Percentiles rank a stretch among this genome's conserved stretches.
These are phyloP conservation scores for Scutellaria minor DNA, from an alignment of 257 asterid genomes.

Conservation along the genomic window DNA sequence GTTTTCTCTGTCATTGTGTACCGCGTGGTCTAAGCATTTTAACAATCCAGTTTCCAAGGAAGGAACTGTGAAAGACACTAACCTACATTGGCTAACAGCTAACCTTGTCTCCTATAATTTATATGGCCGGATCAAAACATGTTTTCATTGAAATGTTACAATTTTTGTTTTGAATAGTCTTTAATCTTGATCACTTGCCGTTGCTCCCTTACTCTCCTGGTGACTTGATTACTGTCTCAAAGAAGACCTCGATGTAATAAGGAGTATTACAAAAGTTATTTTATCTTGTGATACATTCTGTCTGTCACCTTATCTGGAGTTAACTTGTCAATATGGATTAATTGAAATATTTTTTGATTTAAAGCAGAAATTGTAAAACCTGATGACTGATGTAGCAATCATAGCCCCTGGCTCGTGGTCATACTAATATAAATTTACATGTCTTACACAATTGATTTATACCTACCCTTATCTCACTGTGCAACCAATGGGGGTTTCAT, in stretches of 20 bases:
- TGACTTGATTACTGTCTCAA: conserved; percentile 24
- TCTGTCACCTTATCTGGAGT: not conserved
- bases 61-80: conserved; percentile 15
- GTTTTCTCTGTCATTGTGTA: not conserved
- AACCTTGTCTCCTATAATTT: conserved; percentile 10
- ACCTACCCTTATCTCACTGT: conserved; percentile 1
- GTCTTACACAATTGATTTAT: not conserved
- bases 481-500: conserved; percentile 1
- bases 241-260: conserved; percentile 14
- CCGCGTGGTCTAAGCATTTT: conserved; percentile 19
- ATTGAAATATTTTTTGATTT: conserved; percentile 25
- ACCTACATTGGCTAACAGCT: not conserved
- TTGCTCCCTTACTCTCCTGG: conserved; percentile 11
- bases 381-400: not conserved
- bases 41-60: conserved; percentile 18
- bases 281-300: not conserved
- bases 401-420: conserved; percentile 9
- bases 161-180: conserved; percentile 10
- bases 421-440: conserved; percentile 1
- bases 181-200: not conserved
- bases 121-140: not conserved
- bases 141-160: conserved; percentile 1
- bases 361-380: conserved; percentile 11
- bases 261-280: not conserved
- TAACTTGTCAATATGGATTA: conserved; percentile 15